A percentile compares a stretch with the other conserved stretches of the same genome.
These are phyloP conservation scores for Coemansia sp. DNA, from an alignment of 192 early-diverging fungal species.

Conservation along the genomic window DNA sequence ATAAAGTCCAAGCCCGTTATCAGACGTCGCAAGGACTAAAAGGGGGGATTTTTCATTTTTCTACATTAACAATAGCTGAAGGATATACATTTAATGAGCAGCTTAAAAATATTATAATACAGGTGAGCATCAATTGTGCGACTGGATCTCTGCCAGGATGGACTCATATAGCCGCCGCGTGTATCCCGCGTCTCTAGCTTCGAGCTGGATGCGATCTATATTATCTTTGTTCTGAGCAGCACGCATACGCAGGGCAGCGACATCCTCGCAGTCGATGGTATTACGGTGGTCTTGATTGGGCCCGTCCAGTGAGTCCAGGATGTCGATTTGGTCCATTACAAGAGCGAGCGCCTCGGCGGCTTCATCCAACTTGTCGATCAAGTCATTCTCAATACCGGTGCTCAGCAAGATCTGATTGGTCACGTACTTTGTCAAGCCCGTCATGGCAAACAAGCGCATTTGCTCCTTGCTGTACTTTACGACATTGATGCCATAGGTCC, in stretches of 20 bases:
- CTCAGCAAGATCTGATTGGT: conserved; percentile 50
- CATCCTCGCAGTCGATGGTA: neutral
- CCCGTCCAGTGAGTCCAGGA: conserved; percentile 16
- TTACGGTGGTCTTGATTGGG: neutral
- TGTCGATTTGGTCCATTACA: conserved; percentile 18
- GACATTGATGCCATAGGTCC: conserved; percentile 19
- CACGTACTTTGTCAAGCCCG: conserved; percentile 44
- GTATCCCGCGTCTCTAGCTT: conserved; percentile 27
- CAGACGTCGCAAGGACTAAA: conserved; percentile 8
- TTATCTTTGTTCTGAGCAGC: conserved; percentile 7
- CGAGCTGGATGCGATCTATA: conserved; percentile 14
- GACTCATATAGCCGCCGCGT: conserved; percentile 46
- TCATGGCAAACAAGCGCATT: conserved; percentile 38
- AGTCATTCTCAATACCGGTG: conserved; percentile 54
- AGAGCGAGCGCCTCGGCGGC: conserved; percentile 14
- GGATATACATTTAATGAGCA: neutral
- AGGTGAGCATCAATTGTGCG: neutral
- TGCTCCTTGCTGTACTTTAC: conserved; percentile 57
- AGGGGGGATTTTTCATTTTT: neutral
- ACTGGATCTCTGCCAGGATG: conserved; percentile 37
- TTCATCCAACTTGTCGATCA: conserved; percentile 39
- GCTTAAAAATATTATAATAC: conserved; percentile 1
- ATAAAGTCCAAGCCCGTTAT: conserved; percentile 25
- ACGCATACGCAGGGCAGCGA: neutral
- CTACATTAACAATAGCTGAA: conserved; percentile 1